A percentile compares a stretch with the other conserved stretches of the same genome.
Conservation (phyloP, 1,284 basidiomycete genomes). For the Cryptococcus sp. region DNA sequence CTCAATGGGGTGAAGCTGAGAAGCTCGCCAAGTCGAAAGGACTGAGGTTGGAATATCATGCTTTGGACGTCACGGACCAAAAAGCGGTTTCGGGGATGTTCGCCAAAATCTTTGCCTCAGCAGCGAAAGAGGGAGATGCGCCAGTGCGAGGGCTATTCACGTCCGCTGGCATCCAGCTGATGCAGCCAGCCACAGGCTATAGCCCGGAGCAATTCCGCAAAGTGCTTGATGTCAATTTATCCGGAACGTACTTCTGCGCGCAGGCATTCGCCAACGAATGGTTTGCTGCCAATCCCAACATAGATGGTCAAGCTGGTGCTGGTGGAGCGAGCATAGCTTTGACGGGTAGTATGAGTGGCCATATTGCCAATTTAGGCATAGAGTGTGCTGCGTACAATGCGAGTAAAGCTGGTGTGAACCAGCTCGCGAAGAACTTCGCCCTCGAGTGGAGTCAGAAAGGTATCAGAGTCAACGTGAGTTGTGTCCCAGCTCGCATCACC, state of each 20-base stretch:
- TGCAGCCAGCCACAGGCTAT: constrained; percentile 68
- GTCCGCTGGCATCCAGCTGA: constrained; percentile 72
- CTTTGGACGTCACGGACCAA: constrained; percentile 67
- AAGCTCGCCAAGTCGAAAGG: constrained; percentile 57
- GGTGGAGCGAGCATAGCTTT: constrained; percentile 76
- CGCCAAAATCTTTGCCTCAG: constrained; percentile 58
- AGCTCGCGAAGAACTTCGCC: constrained; percentile 66
- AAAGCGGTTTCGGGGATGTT: constrained; percentile 57
- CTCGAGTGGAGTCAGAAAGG: constrained; percentile 71
- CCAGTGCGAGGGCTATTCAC: constrained; percentile 56
- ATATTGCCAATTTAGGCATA: constrained; percentile 65
- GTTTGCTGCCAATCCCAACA: constrained; percentile 16
- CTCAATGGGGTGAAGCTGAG: constrained; percentile 64
- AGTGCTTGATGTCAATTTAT: constrained; percentile 71
- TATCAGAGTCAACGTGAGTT: constrained; percentile 57
- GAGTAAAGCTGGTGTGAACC: constrained; percentile 34
- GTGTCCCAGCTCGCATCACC: neutral
- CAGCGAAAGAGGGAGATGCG: constrained; percentile 57
- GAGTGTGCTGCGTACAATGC: constrained; percentile 50
- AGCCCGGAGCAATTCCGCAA: constrained; percentile 69
- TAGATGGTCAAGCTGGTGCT: constrained; percentile 57
- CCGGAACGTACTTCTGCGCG: constrained; percentile 28
- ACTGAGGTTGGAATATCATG: constrained; percentile 65
- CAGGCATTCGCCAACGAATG: constrained; percentile 32
- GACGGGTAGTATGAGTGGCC: constrained; percentile 83